Conservation (phyloP, 225 moss, liverwort and hornwort genomes). For the Physcomitrium patens region DNA sequence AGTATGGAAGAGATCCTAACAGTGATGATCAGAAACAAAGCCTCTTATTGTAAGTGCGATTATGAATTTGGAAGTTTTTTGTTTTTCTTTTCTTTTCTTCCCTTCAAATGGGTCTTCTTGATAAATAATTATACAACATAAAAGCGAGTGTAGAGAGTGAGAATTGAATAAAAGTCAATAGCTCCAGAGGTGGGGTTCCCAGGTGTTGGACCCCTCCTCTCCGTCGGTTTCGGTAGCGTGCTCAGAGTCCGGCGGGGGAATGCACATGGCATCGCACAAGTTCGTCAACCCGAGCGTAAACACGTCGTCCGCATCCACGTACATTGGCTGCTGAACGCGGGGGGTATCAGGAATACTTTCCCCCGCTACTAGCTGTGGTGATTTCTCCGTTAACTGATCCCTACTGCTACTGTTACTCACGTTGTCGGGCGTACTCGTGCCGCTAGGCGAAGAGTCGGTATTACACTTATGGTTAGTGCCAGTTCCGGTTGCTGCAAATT, state of each 20-base stretch:
- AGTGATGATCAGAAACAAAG: too few species aligned
- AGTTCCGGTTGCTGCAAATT: not conserved
- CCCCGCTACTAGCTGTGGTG: slow-evolving; percentile 33
- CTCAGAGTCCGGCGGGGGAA: slow-evolving; percentile 51
- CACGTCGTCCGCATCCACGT: slow-evolving; percentile 57
- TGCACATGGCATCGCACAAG: slow-evolving; percentile 67
- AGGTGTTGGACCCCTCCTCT: slow-evolving; percentile 45
- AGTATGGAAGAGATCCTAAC: too few species aligned
- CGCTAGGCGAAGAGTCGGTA: not conserved
- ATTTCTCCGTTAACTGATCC: slow-evolving; percentile 22
- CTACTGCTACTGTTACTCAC: slow-evolving; percentile 37
- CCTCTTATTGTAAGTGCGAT: not conserved
- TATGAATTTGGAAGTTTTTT: not conserved
- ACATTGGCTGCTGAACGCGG: slow-evolving; percentile 32
- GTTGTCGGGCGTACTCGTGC: slow-evolving; percentile 15
- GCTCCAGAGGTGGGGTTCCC: slow-evolving; percentile 70
- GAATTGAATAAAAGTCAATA: slow-evolving; percentile 25
- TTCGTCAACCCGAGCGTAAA: slow-evolving; percentile 40
- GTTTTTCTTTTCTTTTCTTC: too few species aligned
- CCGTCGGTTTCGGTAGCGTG: slow-evolving; percentile 53
- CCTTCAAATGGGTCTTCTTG: not conserved
- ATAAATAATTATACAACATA: not conserved
- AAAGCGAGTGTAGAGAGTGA: not conserved
- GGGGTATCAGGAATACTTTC: slow-evolving; percentile 13
- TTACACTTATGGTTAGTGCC: not conserved